Base-by-base conservation (phyloP, 208 protist species). In the Crithidia thermophila region DNA sequence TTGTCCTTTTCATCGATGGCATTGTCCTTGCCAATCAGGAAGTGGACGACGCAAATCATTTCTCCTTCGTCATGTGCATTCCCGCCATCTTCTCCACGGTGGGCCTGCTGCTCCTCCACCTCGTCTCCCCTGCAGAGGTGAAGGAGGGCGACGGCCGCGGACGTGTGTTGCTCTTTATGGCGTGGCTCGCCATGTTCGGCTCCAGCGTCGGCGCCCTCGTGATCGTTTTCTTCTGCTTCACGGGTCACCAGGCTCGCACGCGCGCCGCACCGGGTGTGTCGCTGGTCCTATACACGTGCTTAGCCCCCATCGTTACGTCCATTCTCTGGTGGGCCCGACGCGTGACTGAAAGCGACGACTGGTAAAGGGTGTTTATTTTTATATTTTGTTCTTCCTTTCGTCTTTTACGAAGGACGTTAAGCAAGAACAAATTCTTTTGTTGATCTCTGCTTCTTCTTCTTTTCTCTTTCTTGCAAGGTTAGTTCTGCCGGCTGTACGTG, bases 321-420 rank as follows among this genome's bases (percentile, higher is more conserved):
- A 47, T 93, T 46, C 33, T 94, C 47, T 93, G 85, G 88, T 91
- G 83, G 88, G 66, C 76, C 4, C 84, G 79, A 23, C 67, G 76
- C 1, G 67, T 64, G 13, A 61, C 59, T 14, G 74, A 82, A 1
- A 61, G 73, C 34, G 69, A 79, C 37, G 58, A 72, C 13, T 83
- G 76, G 77, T 85, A 68, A 57, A 10, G 31, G 16, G 45, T 52
- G 36, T 36, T 5, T 31, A 18, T 11, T 27, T 42, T 18, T 42
- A 27, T 21, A 53, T n/a, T n/a, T n/a, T n/a, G n/a, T n/a, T n/a
- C n/a, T n/a, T n/a, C n/a, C n/a, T n/a, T n/a, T n/a, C n/a, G n/a
- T n/a, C n/a, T n/a, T n/a, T n/a, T n/a, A n/a, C n/a, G n/a, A n/a
- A n/a, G n/a, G n/a, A n/a, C n/a, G n/a, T n/a, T n/a, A n/a, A n/a